These are phyloP conservation scores for Aspergillus incahuasiensis DNA, from an alignment of 495 filamentous ascomycete species.

Conservation along the genomic window DNA sequence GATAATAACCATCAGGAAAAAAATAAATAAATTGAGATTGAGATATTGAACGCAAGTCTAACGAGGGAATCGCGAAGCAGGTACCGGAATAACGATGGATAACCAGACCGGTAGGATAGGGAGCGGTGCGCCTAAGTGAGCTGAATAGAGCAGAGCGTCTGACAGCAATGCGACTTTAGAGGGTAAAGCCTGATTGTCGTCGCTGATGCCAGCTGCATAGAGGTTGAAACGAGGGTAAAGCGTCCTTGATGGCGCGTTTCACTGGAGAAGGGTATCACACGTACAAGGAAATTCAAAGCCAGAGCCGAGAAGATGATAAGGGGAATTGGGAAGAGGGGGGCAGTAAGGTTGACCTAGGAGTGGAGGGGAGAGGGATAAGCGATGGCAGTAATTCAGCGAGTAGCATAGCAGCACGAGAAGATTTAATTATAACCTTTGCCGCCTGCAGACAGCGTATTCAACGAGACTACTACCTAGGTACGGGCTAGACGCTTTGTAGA, in stretches of 20 bases:
- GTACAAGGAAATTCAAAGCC: neutral
- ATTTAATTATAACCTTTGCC: slow-evolving; percentile 17
- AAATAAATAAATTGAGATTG: neutral
- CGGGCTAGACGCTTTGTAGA: slow-evolving; percentile 10
- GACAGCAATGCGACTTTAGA: neutral
- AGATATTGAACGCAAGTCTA: neutral
- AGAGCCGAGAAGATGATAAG: neutral
- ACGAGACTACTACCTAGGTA: slow-evolving; percentile 5
- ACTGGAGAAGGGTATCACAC: neutral
- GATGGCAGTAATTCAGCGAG: slow-evolving; percentile 16
- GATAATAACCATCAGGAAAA: neutral
- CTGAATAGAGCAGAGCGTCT: neutral
- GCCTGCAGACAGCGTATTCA: slow-evolving; percentile 14
- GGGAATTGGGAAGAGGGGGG: slow-evolving; percentile 9
- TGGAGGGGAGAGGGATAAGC: slow-evolving; percentile 18
- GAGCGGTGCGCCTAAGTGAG: neutral
- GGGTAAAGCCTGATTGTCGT: neutral
- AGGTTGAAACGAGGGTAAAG: slow-evolving; percentile 2
- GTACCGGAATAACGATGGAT: neutral
- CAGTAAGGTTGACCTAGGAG: slow-evolving; percentile 10
- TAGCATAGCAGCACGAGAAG: slow-evolving; percentile 15
- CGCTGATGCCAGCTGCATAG: neutral
- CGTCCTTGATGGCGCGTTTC: neutral
- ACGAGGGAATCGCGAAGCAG: neutral
- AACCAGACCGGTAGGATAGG: neutral